Evolutionary conservation across 805 yeast genomes (phyloP).

Genomic region (Ogataea minuta): DNA sequence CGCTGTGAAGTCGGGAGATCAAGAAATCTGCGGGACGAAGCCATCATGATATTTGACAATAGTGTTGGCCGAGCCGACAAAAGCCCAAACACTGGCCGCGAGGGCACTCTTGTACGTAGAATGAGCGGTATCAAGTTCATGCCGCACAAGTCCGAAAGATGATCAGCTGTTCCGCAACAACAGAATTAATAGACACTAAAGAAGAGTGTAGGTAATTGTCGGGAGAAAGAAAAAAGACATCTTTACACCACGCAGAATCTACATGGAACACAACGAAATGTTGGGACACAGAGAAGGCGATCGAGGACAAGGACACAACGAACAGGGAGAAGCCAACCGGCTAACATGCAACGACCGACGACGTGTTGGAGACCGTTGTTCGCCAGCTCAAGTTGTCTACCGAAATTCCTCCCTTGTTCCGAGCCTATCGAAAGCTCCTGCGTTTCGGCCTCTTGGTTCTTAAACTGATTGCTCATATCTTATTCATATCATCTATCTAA

Average conservation of each 20-base stretch:
- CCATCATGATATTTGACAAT: not conserved
- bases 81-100: not conserved
- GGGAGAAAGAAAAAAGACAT: not conserved
- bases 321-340: too few relatives aligned
- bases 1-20: constrained; percentile 3
- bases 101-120: not conserved
- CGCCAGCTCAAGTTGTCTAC: too few relatives aligned
- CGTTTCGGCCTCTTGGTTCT: not conserved
- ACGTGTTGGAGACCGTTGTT: too few relatives aligned
- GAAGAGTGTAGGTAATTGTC: constrained; percentile 1
- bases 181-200: not conserved
- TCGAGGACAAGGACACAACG: not conserved
- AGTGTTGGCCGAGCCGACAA: not conserved
- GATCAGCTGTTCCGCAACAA: constrained; percentile 2
- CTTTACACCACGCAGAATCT: constrained; percentile 3
- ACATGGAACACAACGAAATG: not conserved
- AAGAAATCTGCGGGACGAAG: not conserved
- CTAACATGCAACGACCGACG: too few relatives aligned
- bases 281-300: not conserved
- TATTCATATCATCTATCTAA: constrained; percentile 11
- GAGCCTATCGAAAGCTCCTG: not conserved
- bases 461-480: constrained; percentile 1
- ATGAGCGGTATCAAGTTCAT: constrained; percentile 1
- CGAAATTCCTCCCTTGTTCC: too few relatives aligned
- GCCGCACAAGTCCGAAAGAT: not conserved